Evolutionary conservation across 345 rosid genomes (phyloP).

Genomic region (Rhodamnia argentea): DNA sequence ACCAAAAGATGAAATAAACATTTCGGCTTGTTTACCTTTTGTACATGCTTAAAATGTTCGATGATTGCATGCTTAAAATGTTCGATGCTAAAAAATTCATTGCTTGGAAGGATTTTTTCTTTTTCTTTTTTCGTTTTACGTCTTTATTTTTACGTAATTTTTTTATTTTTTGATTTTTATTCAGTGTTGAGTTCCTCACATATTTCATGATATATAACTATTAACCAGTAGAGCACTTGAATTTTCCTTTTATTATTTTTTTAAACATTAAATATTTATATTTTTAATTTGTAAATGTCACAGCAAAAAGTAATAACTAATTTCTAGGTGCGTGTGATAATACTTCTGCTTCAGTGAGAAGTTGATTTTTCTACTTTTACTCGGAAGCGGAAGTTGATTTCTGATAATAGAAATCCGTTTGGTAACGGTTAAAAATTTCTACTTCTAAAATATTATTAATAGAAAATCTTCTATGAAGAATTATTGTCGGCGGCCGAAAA

Average conservation of each 20-base stretch:
- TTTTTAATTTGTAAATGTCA: background rate
- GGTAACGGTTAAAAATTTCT: too few species aligned
- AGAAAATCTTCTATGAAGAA: too few species aligned
- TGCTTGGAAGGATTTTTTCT: fast-evolving
- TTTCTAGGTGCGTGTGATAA: too few species aligned
- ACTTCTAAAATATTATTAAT: too few species aligned
- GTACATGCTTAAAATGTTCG: background rate
- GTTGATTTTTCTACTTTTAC: too few species aligned
- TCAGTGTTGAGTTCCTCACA: background rate
- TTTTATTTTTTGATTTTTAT: background rate
- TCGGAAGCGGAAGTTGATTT: too few species aligned
- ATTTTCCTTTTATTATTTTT: background rate
- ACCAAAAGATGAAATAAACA: background rate
- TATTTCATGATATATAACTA: background rate
- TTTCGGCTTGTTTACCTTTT: background rate
- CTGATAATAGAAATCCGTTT: too few species aligned
- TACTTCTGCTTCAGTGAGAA: too few species aligned
- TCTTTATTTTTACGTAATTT: background rate
- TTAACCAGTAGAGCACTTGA: background rate
- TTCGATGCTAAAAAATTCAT: background rate
- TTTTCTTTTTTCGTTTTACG: background rate
- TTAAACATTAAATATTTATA: background rate
- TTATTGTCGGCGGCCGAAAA: too few species aligned
- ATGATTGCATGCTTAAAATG: too few species aligned
- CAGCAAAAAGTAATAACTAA: background rate